A percentile compares a stretch with the other conserved stretches of the same genome.
Conservation (phyloP, 2,329 filamentous ascomycete genomes). For the Cladosporium velox region DNA sequence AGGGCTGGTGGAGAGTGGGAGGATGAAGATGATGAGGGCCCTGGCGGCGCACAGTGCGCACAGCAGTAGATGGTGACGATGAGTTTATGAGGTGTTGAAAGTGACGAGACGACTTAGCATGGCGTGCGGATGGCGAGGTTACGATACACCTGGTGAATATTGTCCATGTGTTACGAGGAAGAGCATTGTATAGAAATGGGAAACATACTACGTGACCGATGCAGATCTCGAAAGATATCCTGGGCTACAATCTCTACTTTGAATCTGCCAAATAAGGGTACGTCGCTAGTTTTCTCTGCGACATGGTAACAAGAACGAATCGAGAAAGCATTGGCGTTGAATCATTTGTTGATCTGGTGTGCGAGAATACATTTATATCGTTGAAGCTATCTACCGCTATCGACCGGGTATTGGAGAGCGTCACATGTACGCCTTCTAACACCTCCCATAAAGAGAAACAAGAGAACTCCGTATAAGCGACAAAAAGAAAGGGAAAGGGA, state of each 20-base stretch:
- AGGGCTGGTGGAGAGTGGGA: conserved; percentile 69
- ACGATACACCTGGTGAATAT: background rate
- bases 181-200: conserved; percentile 3
- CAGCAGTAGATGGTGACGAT: conserved; percentile 58
- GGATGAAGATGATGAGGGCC: conserved; percentile 65
- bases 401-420: conserved; percentile 17
- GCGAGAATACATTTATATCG: background rate
- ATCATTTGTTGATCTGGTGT: background rate
- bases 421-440: conserved; percentile 2
- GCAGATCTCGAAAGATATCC: background rate
- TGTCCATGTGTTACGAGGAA: background rate
- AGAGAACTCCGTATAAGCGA: background rate
- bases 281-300: background rate
- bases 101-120: background rate
- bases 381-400: conserved; percentile 15
- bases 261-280: background rate
- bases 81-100: background rate
- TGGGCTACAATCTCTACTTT: background rate
- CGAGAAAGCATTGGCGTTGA: background rate
- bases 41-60: conserved; percentile 68
- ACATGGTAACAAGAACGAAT: background rate
- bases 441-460: background rate
- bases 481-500: background rate
- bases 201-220: background rate
- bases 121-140: conserved; percentile 4